Base-by-base conservation (phyloP, 2,329 filamentous ascomycete genomes). In the Nectriaceae sp. region DNA sequence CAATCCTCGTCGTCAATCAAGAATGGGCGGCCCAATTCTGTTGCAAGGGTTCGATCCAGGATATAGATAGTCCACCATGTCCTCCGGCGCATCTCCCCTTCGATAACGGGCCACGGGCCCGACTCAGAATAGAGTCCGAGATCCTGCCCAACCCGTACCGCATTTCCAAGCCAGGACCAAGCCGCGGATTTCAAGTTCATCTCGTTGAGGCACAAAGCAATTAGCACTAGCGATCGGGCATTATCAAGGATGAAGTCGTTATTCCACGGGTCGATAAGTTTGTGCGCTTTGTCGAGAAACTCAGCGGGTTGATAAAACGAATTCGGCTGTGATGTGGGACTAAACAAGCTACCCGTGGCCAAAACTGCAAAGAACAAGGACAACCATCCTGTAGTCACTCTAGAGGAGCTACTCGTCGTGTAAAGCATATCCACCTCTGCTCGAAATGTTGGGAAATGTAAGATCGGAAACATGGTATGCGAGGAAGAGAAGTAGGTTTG, bases 51-150 rank as follows among this genome's bases (percentile, higher is more conserved):
- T 53, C 91, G 84, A 71, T 99, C 94, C 73, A 92, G 84, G 38
- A 90, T 83, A 70, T 97, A 97, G 47, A 96, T 83, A 13, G 89
- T 84, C 91, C 94, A 99, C 93, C 93, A 99, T 3, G 94, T 83
- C 46, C 92, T 80, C 52, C 89, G 84, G 46, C 92, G 84, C 83
- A 93, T 91, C 69, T 97, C 93, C 11, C 82, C 82, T 61, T 96
- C 91, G 13, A 96, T 75, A 1, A 84, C 77, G 2, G 88, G 80
- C 78, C 87, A 90, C 1, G 85, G 79, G 0, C 86, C 87, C 2
- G 83, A 82, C 60, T 96, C 89, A 5, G 82, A 75, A 61, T 97
- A 87, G 10, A 97, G 75, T 0, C 89, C 89, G 39, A 97, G 77
- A 56, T 94, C 89, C 65, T 97, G 93, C 0, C 88, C 88, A 44